phyloP scores from a whole-genome alignment of 768 basidiomycete genomes.

The Fomitopsis pulvina region DNA sequence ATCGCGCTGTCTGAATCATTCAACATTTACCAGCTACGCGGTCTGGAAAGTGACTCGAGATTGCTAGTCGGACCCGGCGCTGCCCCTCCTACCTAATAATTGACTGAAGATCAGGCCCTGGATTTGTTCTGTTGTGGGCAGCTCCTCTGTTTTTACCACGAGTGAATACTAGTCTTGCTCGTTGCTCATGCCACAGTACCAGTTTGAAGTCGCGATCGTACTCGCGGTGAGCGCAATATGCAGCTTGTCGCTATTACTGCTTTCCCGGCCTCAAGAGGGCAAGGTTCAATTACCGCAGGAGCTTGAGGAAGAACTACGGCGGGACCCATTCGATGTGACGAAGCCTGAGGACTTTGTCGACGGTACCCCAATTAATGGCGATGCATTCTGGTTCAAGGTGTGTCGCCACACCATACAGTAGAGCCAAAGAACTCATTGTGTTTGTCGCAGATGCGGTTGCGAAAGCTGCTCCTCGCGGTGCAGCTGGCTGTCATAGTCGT shows the following conservation, averaged over 20 bases:
- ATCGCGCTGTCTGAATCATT: no score
- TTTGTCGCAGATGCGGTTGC: constrained; percentile 42
- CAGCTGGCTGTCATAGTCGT: constrained; percentile 41
- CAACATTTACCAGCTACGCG: no score
- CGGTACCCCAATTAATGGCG: constrained; percentile 58
- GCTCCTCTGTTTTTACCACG: neutral
- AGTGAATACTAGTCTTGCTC: no score
- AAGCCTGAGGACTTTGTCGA: constrained; percentile 64
- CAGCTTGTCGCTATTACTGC: constrained; percentile 39
- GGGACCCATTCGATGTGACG: constrained; percentile 68
- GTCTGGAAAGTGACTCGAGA: no score
- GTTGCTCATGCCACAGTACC: constrained; percentile 50
- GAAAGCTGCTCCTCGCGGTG: constrained; percentile 47
- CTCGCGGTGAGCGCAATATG: constrained; percentile 37
- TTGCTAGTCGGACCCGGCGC: no score
- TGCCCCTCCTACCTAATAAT: no score
- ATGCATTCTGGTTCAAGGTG: constrained; percentile 53
- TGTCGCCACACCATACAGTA: constrained; percentile 12
- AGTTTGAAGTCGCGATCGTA: constrained; percentile 45
- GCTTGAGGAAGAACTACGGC: constrained; percentile 17
- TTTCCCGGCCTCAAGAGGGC: constrained; percentile 36
- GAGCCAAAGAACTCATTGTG: neutral
- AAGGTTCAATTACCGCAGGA: constrained; percentile 41
- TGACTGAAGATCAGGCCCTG: no score
- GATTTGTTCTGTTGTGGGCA: no score